Conservation (phyloP, 2,329 filamentous ascomycete species). For the Fusarium ambrosium region DNA sequence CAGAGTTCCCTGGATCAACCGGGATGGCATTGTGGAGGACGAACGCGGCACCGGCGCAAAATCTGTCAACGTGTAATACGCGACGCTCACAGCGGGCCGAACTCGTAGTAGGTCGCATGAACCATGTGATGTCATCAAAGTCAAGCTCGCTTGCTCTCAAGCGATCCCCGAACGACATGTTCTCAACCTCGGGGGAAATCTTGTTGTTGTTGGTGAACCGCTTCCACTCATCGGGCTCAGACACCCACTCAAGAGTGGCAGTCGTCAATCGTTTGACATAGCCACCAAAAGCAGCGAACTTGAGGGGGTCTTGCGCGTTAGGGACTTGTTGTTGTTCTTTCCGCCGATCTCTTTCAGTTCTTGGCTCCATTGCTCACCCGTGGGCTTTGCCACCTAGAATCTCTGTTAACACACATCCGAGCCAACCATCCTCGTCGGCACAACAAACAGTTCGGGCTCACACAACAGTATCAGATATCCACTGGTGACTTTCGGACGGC, state of each 20-base stretch:
- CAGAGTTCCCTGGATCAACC: not conserved
- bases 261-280: not conserved
- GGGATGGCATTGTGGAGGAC: not conserved
- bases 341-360: not conserved
- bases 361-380: not conserved
- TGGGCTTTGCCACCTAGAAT: not conserved
- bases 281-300: not conserved
- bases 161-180: too few species aligned
- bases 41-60: not conserved
- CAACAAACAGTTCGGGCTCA: not conserved
- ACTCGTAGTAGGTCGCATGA: not conserved
- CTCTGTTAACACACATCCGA: not conserved
- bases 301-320: not conserved
- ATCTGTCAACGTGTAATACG: not conserved
- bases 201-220: not conserved
- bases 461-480: not conserved
- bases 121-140: not conserved
- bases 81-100: not conserved
- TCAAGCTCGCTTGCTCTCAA: not conserved
- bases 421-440: not conserved
- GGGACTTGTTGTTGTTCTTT: not conserved
- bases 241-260: not conserved
- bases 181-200: not conserved
- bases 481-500: too few species aligned
- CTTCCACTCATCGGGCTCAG: slow-evolving; percentile 7